These are phyloP conservation scores for Claviceps monticola DNA, from an alignment of 2,329 filamentous ascomycete species.

Conservation along the genomic window DNA sequence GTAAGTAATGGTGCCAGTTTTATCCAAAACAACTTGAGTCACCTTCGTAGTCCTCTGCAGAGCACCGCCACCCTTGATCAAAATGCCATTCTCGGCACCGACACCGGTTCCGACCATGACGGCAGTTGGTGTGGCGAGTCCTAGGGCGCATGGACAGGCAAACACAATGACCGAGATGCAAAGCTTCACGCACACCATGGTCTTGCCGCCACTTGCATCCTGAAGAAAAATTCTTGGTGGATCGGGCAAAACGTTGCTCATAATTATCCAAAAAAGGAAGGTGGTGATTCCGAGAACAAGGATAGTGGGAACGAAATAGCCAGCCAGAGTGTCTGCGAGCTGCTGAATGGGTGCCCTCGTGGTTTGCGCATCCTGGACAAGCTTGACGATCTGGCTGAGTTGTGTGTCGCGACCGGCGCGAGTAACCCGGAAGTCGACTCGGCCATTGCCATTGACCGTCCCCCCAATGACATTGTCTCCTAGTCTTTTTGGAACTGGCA, in stretches of 20 bases:
- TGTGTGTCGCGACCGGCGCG: conserved; percentile 90
- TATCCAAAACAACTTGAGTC: conserved; percentile 83
- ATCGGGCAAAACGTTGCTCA: conserved; percentile 70
- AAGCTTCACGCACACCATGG: conserved; percentile 94
- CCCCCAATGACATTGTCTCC: conserved; percentile 75
- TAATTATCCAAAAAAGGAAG: conserved; percentile 85
- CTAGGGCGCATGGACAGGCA: conserved; percentile 92
- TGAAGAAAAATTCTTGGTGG: conserved; percentile 82
- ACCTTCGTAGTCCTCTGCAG: conserved; percentile 84
- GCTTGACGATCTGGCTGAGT: conserved; percentile 91
- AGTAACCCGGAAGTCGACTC: conserved; percentile 83
- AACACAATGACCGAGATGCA: conserved; percentile 99
- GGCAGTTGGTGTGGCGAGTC: conserved; percentile 85
- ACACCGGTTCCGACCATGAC: conserved; percentile 99
- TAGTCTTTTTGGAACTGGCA: conserved; percentile 82
- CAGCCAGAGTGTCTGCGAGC: conserved; percentile 78
- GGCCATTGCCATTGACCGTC: conserved; percentile 87
- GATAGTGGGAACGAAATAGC: conserved; percentile 87
- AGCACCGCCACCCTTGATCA: conserved; percentile 93
- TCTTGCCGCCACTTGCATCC: conserved; percentile 68
- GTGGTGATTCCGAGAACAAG: conserved; percentile 72
- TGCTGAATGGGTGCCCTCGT: conserved; percentile 88
- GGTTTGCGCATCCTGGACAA: conserved; percentile 96
- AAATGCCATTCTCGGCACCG: conserved; percentile 85
- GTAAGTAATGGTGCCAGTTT: conserved; percentile 87